Evolutionary conservation across 148 eudicot genomes (phyloP).

Genomic region (Persicaria tinctoria): DNA sequence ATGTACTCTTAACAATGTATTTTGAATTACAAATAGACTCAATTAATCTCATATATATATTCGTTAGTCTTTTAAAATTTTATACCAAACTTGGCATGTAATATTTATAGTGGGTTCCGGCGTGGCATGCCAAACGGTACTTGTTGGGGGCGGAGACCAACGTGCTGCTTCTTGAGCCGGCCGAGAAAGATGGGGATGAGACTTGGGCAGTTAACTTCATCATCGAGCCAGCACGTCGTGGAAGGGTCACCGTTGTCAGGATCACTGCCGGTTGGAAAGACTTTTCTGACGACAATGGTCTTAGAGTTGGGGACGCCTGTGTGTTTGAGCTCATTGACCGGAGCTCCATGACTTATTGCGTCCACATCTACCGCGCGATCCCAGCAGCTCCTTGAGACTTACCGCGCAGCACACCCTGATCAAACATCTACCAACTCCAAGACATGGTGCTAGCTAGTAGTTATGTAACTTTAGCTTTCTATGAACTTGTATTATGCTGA

Average conservation of each 20-base stretch:
- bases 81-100: neutral
- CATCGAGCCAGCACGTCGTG: neutral
- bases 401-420: too few relatives aligned
- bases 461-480: too few relatives aligned
- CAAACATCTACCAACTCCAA: too few relatives aligned
- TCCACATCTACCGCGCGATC: neutral
- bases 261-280: neutral
- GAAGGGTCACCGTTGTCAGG: too few relatives aligned
- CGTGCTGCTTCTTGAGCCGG: neutral
- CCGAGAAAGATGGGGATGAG: neutral
- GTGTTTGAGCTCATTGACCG: neutral
- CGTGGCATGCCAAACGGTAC: neutral
- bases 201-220: too few relatives aligned
- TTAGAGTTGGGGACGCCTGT: neutral
- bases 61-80: too few relatives aligned
- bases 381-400: too few relatives aligned
- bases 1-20: neutral
- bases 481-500: too few relatives aligned
- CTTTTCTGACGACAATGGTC: neutral
- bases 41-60: too few relatives aligned
- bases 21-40: too few relatives aligned
- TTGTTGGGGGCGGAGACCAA: neutral
- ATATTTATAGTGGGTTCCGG: neutral
- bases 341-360: neutral
- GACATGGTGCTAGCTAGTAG: too few relatives aligned